Conservation (phyloP, 1,139 yeast genomes). For the Meyerozyma guilliermondii region DNA sequence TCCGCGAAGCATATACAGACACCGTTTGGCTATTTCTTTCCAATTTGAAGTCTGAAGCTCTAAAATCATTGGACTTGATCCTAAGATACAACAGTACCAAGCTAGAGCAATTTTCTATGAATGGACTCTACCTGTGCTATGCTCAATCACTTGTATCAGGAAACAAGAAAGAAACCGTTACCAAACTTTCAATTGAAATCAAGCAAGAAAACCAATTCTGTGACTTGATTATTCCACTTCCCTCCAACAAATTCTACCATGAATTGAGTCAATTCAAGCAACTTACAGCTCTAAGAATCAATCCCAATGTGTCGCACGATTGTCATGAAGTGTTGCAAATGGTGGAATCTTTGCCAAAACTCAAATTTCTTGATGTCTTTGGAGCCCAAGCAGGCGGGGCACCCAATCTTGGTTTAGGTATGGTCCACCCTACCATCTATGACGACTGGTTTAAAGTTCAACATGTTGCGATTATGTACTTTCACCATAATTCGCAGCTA, state of each 20-base stretch:
- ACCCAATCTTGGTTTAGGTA: slow-evolving; percentile 52
- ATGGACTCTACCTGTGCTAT: slow-evolving; percentile 24
- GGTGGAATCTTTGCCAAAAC: slow-evolving; percentile 19
- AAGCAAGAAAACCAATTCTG: slow-evolving; percentile 26
- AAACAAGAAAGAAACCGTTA: slow-evolving; percentile 15
- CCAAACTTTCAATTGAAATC: slow-evolving; percentile 38
- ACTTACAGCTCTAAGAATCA: slow-evolving; percentile 35
- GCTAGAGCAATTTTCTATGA: slow-evolving; percentile 12
- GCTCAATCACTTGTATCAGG: slow-evolving; percentile 23
- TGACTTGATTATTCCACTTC: slow-evolving; percentile 26
- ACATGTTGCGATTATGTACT: slow-evolving; percentile 42
- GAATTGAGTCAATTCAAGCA: slow-evolving; percentile 15
- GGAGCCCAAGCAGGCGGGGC: slow-evolving; percentile 52
- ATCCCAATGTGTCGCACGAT: slow-evolving; percentile 19
- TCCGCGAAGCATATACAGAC: slow-evolving; percentile 40
- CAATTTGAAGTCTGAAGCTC: slow-evolving; percentile 12
- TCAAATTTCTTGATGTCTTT: slow-evolving; percentile 40
- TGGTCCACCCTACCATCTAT: slow-evolving; percentile 48
- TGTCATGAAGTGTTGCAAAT: slow-evolving; percentile 21
- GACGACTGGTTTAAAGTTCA: slow-evolving; percentile 58
- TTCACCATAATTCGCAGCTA: slow-evolving; percentile 21
- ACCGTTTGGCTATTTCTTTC: slow-evolving; percentile 35
- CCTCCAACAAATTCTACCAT: slow-evolving; percentile 11
- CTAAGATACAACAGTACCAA: slow-evolving; percentile 40
- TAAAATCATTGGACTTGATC: slow-evolving; percentile 37